A percentile compares a stretch with the other conserved stretches of the same genome.
These are phyloP conservation scores for Oryza punctata DNA, from an alignment of 176 grass and related monocot genomes.

Conservation along the genomic window DNA sequence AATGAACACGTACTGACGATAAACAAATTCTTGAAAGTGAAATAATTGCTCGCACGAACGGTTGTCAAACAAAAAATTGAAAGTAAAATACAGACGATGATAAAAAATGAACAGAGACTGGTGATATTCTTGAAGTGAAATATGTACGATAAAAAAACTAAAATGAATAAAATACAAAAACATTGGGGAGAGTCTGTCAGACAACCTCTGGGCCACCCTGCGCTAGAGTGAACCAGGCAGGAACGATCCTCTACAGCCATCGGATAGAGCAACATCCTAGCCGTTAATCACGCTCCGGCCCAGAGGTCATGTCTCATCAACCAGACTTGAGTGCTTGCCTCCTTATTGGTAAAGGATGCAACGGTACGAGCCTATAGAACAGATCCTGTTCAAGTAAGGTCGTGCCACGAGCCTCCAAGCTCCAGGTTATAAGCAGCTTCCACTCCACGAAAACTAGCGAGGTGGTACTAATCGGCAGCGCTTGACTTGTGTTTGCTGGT, in stretches of 20 bases:
- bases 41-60: no score
- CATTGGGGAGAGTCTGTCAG: neutral
- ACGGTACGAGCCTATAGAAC: constrained; percentile 25
- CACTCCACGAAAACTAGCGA: neutral
- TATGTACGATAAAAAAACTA: no score
- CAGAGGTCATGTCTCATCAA: neutral
- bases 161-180: no score
- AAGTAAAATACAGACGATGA: no score
- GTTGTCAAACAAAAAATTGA: no score
- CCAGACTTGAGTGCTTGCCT: neutral
- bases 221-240: no score
- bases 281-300: neutral
- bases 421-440: neutral
- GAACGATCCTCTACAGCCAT: neutral
- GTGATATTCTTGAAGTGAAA: no score
- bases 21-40: no score
- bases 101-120: no score
- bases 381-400: constrained; percentile 31
- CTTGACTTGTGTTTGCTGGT: neutral
- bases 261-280: neutral
- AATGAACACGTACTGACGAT: no score
- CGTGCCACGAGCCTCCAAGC: neutral
- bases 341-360: neutral
- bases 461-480: neutral
- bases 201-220: neutral